A percentile compares a stretch with the other conserved stretches of the same genome.
phyloP scores from a whole-genome alignment of 768 basidiomycete genomes.

The Amanita pseudoporphyria region DNA sequence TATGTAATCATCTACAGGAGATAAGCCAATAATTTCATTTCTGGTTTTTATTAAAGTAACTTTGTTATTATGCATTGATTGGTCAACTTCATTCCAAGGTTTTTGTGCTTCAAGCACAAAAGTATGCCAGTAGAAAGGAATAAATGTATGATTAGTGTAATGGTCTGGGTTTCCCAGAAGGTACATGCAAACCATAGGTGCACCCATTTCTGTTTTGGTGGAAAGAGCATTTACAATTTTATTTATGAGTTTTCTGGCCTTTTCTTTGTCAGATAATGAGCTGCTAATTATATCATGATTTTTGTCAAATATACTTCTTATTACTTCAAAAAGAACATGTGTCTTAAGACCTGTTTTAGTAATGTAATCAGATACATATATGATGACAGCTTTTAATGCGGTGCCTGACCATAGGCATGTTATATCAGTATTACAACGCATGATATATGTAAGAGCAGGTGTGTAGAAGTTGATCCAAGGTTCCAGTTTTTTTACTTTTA shows the following conservation, averaged over 20 bases:
- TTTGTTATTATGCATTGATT: neutral
- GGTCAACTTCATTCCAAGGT: slow-evolving; percentile 4
- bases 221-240: slow-evolving; percentile 20
- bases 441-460: too few relatives aligned
- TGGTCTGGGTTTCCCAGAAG: too few relatives aligned
- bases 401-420: too few relatives aligned
- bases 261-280: too few relatives aligned
- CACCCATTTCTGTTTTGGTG: slow-evolving; percentile 18
- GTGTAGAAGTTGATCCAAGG: slow-evolving; percentile 26
- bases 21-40: slow-evolving; percentile 13
- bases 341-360: slow-evolving; percentile 21
- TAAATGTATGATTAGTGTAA: slow-evolving; percentile 20
- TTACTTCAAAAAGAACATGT: slow-evolving; percentile 19
- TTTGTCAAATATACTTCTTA: neutral
- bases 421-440: too few relatives aligned
- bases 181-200: slow-evolving; percentile 17
- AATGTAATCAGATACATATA: slow-evolving; percentile 23
- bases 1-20: slow-evolving; percentile 15
- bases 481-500: slow-evolving; percentile 20
- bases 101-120: too few relatives aligned
- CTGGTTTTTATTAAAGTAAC: slow-evolving; percentile 10
- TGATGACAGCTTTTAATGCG: too few relatives aligned
- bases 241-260: too few relatives aligned
- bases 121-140: slow-evolving; percentile 19
- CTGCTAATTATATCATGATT: too few relatives aligned